phyloP scores from a whole-genome alignment of 805 yeast genomes.

The Starmerella apicola region DNA sequence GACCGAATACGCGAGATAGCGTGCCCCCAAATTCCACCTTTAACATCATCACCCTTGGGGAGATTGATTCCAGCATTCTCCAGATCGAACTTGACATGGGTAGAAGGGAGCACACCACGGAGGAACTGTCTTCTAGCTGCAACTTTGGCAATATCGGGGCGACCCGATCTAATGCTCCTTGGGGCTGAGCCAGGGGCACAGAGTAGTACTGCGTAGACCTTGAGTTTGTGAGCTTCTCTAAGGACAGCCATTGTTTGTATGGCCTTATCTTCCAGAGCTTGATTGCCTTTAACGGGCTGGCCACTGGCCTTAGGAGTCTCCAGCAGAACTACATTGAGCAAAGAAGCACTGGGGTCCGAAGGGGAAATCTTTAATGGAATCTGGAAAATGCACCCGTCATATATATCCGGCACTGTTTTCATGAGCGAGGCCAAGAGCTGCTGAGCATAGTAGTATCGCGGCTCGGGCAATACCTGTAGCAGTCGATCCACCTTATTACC shows the following conservation, averaged over 20 bases:
- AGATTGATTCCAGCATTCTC: conserved; percentile 46
- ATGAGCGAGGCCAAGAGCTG: conserved; percentile 79
- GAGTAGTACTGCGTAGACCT: conserved; percentile 69
- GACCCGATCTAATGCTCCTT: conserved; percentile 69
- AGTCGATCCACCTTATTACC: conserved; percentile 89
- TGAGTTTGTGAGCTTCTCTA: conserved; percentile 52
- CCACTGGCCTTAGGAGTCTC: conserved; percentile 46
- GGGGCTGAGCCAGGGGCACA: conserved; percentile 75
- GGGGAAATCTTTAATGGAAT: conserved; percentile 38
- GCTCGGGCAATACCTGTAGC: conserved; percentile 18
- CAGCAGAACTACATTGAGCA: conserved; percentile 65
- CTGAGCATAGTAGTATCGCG: conserved; percentile 67
- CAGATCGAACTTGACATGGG: conserved; percentile 66
- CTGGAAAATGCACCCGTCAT: conserved; percentile 88
- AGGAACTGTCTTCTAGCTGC: conserved; percentile 63
- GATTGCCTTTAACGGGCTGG: conserved; percentile 32
- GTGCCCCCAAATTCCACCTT: conserved; percentile 76
- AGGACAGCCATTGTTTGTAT: conserved; percentile 35
- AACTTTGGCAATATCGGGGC: conserved; percentile 87
- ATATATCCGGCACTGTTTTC: conserved; percentile 63
- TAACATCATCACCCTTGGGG: conserved; percentile 61
- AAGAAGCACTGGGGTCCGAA: conserved; percentile 45
- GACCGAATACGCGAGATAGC: conserved; percentile 58
- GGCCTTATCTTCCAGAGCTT: conserved; percentile 42
- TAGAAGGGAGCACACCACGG: conserved; percentile 68